Evolutionary conservation across 2,329 filamentous ascomycete species (phyloP).

Genomic region (Penicillium occitanis): DNA sequence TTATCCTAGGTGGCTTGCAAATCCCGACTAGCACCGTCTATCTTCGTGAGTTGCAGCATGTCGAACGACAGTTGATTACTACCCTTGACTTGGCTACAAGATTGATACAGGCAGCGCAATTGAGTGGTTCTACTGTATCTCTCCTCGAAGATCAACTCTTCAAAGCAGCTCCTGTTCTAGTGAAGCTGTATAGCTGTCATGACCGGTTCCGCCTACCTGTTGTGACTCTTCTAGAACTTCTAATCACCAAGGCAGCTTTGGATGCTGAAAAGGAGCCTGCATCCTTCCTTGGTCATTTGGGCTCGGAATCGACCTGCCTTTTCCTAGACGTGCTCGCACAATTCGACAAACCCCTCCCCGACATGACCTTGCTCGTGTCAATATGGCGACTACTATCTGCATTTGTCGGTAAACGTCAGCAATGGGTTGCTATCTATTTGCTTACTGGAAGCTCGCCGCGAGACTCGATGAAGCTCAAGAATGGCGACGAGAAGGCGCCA

Average conservation of each 20-base stretch:
- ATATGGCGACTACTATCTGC: slow-evolving; percentile 86
- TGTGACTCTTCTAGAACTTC: slow-evolving; percentile 67
- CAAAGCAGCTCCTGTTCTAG: slow-evolving; percentile 73
- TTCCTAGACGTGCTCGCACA: slow-evolving; percentile 77
- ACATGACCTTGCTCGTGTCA: slow-evolving; percentile 62
- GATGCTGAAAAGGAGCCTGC: slow-evolving; percentile 69
- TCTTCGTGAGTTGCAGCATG: slow-evolving; percentile 54
- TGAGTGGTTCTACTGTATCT: slow-evolving; percentile 62
- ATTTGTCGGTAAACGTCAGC: slow-evolving; percentile 84
- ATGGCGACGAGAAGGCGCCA: slow-evolving; percentile 51
- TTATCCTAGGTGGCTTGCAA: slow-evolving; percentile 63
- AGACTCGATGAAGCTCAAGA: slow-evolving; percentile 60
- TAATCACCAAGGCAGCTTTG: slow-evolving; percentile 69
- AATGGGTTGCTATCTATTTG: slow-evolving; percentile 93
- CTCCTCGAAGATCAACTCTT: slow-evolving; percentile 77
- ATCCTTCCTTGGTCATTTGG: slow-evolving; percentile 90
- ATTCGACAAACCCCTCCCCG: slow-evolving; percentile 71
- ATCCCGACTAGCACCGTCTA: slow-evolving; percentile 64
- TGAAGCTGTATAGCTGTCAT: slow-evolving; percentile 71
- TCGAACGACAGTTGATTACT: slow-evolving; percentile 62
- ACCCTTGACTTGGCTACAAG: slow-evolving; percentile 67
- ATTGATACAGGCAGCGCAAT: slow-evolving; percentile 68
- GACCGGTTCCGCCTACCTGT: slow-evolving; percentile 66
- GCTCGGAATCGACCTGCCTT: slow-evolving; percentile 75
- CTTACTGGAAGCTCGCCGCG: slow-evolving; percentile 84